Evolutionary conservation across 805 yeast genomes (phyloP).

Genomic region (Komagataella kurtzmanii): DNA sequence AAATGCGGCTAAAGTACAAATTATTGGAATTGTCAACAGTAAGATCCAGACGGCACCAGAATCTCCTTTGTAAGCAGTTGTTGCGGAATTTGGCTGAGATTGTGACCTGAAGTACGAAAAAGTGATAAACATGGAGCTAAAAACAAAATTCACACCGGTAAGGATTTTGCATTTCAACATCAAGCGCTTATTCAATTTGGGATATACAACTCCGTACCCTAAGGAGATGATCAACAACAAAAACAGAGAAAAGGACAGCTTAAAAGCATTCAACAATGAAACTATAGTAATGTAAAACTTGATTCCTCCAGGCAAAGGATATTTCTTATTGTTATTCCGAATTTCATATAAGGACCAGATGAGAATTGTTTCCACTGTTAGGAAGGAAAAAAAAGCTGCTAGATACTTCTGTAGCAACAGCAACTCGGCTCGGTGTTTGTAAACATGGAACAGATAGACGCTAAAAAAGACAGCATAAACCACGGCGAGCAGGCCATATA

Average conservation of each 20-base stretch:
- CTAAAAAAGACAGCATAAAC: slow-evolving; percentile 72
- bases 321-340: slow-evolving; percentile 38
- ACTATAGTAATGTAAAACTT: slow-evolving; percentile 67
- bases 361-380: slow-evolving; percentile 73
- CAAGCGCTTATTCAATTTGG: slow-evolving; percentile 59
- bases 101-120: slow-evolving; percentile 25
- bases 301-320: slow-evolving; percentile 27
- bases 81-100: slow-evolving; percentile 17
- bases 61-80: slow-evolving; percentile 13
- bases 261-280: slow-evolving; percentile 66
- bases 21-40: slow-evolving; percentile 56
- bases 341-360: slow-evolving; percentile 89
- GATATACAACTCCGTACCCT: slow-evolving; percentile 91
- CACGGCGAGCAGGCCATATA: slow-evolving; percentile 76
- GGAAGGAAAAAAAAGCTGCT: slow-evolving; percentile 70
- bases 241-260: slow-evolving; percentile 81
- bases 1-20: slow-evolving; percentile 54
- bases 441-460: slow-evolving; percentile 76
- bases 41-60: slow-evolving; percentile 38
- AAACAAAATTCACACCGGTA: slow-evolving; percentile 41
- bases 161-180: slow-evolving; percentile 63
- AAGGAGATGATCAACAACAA: slow-evolving; percentile 71
- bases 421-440: slow-evolving; percentile 74
- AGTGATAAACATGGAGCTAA: slow-evolving; percentile 36
- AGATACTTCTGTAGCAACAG: slow-evolving; percentile 85